Conservation (phyloP, 164 flowering plant genomes). For the Aristolochia contorta region DNA sequence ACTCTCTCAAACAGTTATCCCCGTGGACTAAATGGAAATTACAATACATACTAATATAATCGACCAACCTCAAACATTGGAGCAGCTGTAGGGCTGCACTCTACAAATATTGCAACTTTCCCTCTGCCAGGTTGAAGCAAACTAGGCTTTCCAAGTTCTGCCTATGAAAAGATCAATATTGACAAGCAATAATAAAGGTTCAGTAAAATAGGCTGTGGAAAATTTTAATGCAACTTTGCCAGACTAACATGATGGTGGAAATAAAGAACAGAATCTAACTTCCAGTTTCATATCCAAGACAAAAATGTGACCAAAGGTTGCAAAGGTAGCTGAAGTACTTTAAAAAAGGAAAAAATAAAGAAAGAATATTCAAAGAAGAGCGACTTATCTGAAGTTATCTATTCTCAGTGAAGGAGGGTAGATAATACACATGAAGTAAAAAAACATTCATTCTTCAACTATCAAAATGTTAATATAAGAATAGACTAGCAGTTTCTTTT, state of each 20-base stretch:
- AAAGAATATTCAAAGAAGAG: too few relatives aligned
- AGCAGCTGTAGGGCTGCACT: conserved; percentile 86
- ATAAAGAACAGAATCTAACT: neutral
- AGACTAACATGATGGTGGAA: neutral
- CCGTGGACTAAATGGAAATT: too few relatives aligned
- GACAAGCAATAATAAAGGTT: neutral
- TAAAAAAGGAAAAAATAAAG: too few relatives aligned
- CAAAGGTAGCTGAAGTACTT: neutral
- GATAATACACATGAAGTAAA: too few relatives aligned
- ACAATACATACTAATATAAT: too few relatives aligned
- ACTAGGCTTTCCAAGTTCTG: conserved; percentile 89
- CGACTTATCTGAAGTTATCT: too few relatives aligned
- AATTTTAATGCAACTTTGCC: neutral
- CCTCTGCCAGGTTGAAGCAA: conserved; percentile 66
- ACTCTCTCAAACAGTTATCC: neutral
- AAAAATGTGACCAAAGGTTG: neutral
- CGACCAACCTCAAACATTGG: conserved; percentile 76
- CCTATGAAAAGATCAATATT: conserved; percentile 34
- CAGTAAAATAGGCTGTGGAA: neutral
- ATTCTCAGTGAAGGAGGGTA: too few relatives aligned
- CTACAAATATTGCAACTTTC: conserved; percentile 62
- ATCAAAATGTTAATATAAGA: too few relatives aligned
- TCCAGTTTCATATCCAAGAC: neutral
- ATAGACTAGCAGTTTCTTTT: too few relatives aligned
- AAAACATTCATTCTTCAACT: too few relatives aligned